These are phyloP conservation scores for Cutaneotrichosporon dermatis DNA, from an alignment of 1,284 basidiomycete genomes.

Conservation along the genomic window DNA sequence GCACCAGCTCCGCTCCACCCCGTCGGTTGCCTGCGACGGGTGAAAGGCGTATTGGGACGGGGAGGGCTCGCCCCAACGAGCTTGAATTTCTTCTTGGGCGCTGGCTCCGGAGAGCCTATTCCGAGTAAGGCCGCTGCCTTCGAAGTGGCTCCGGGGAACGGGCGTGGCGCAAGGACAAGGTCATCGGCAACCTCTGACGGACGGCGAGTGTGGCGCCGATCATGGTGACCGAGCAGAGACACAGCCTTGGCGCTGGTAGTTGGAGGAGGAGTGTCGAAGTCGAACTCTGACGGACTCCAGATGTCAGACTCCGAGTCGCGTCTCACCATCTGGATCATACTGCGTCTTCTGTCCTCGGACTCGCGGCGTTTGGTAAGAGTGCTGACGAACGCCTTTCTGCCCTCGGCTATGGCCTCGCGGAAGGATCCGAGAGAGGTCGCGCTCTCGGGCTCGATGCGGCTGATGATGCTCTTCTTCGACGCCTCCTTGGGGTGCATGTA, in stretches of 20 bases:
- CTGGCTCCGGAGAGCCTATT: not conserved
- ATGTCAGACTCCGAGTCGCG: not conserved
- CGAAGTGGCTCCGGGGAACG: not conserved
- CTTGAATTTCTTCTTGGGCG: too few relatives aligned
- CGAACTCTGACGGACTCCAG: not conserved
- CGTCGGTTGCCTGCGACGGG: not conserved
- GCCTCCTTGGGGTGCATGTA: too few relatives aligned
- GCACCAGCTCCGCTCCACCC: not conserved
- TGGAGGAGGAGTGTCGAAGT: slow-evolving; percentile 1
- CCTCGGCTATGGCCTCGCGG: too few relatives aligned
- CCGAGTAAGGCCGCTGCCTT: slow-evolving; percentile 1
- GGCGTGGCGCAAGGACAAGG: not conserved
- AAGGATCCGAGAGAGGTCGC: too few relatives aligned
- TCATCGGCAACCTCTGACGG: not conserved
- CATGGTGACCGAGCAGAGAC: slow-evolving; percentile 1
- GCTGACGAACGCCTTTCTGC: too few relatives aligned
- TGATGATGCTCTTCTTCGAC: too few relatives aligned
- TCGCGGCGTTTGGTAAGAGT: too few relatives aligned
- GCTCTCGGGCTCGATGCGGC: too few relatives aligned
- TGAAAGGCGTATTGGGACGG: not conserved
- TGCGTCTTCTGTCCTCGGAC: too few relatives aligned
- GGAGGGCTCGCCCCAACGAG: not conserved
- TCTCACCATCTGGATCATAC: too few relatives aligned
- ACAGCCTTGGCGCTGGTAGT: slow-evolving; percentile 7
- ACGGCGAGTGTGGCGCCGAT: not conserved